These are phyloP conservation scores for Groenewaldozyma tartarivorans DNA, from an alignment of 805 yeast genomes.

Conservation along the genomic window DNA sequence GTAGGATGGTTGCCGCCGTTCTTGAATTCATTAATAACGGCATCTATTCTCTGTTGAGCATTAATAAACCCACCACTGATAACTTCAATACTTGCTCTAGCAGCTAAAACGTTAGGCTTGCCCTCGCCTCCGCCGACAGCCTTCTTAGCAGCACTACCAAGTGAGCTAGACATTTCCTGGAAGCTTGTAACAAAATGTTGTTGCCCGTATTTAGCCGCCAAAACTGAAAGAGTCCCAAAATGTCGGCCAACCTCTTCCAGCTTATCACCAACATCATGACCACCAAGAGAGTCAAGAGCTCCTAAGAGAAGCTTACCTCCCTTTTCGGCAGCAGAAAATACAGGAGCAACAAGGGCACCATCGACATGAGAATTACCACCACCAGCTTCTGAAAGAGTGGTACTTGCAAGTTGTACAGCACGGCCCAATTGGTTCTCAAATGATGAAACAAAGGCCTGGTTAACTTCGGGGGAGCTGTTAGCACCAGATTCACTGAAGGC, in stretches of 20 bases:
- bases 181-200: too few species aligned
- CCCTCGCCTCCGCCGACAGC: background rate
- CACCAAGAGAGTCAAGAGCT: background rate
- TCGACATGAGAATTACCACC: background rate
- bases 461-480: background rate
- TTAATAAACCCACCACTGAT: constrained; percentile 13
- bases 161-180: background rate
- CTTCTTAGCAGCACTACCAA: background rate
- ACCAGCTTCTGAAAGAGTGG: background rate
- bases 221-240: background rate
- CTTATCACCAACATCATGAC: background rate
- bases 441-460: background rate
- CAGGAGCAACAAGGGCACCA: background rate
- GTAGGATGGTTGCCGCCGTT: constrained; percentile 7
- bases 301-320: background rate
- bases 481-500: background rate
- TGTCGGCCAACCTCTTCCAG: too few species aligned
- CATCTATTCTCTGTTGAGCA: constrained; percentile 12
- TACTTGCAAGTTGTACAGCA: background rate
- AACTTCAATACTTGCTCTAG: constrained; percentile 3
- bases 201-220: background rate
- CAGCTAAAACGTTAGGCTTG: background rate
- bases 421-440: background rate
- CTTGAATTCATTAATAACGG: background rate
- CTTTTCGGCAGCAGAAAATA: background rate